Base-by-base conservation (phyloP, 495 filamentous ascomycete genomes). In the Xylaria nigripes region DNA sequence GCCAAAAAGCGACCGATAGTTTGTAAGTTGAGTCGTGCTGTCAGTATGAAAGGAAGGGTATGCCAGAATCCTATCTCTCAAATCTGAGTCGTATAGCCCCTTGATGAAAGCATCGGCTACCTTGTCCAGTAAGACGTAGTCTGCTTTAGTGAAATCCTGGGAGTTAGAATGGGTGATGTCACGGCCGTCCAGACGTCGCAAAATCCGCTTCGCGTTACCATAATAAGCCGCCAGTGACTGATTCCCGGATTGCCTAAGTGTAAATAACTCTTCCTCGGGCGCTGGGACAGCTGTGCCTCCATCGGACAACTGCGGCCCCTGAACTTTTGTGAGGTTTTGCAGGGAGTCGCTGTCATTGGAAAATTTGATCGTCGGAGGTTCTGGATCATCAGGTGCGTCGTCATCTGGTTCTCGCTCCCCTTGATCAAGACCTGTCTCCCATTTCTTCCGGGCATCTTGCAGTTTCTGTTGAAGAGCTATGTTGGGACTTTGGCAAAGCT, bases 401-500 rank as follows among this genome's bases (percentile, higher is more conserved):
- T 75, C 72, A 6, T 54, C 65, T 49, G 61, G 46, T 67, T 81
- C 77, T 7, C 43, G 54, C 3, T 64, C 58, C 0, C 70, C 71
- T 15, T 64, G 68, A 4, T 59, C 53, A 18, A 63, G 38, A 0
- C 76, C 76, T 13, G 58, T 73, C 48, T 83, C 84, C 80, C 85
- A 86, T 56, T 81, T 84, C 19, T 63, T 56, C 27, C 84, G 74
- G 48, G 80, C 81, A 30, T 77, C 72, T n/a, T 73, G 51, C 2
- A 89, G 71, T 15, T 70, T 72, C 3, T 56, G 36, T 15, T 72
- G 70, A 15, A 89, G 73, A 21, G 76, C 66, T 5, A 67, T 59
- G 0, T 73, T 72, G 5, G 86, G 86, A 51, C 76, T 79, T 62
- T 90, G 78, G 68, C 86, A 90, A 27, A 94, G 70, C 58, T 89